Conservation (phyloP, 768 basidiomycete species). For the Pleurotus tuber-regium region DNA sequence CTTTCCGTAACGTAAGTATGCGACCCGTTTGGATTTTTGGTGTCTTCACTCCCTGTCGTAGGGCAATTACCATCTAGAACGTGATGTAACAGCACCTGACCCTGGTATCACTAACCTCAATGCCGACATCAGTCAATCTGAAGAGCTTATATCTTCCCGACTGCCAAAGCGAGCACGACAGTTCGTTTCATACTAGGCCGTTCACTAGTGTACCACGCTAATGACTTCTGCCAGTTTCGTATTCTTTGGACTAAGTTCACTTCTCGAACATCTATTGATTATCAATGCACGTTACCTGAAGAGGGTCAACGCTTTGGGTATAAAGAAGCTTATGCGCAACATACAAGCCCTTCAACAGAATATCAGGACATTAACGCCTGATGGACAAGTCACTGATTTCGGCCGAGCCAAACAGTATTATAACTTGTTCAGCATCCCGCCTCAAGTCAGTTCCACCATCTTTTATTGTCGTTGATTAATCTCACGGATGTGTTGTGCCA, state of each 20-base stretch:
- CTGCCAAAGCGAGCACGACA: constrained; percentile 62
- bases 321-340: constrained; percentile 86
- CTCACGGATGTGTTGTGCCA: neutral
- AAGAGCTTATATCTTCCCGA: constrained; percentile 63
- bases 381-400: constrained; percentile 63
- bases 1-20: constrained; percentile 66
- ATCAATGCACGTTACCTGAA: constrained; percentile 69
- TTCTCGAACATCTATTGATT: constrained; percentile 85
- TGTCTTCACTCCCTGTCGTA: constrained; percentile 24
- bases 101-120: constrained; percentile 86
- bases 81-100: constrained; percentile 90
- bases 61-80: constrained; percentile 83
- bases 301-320: constrained; percentile 68
- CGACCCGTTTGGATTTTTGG: neutral
- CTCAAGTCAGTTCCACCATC: constrained; percentile 52
- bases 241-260: constrained; percentile 79
- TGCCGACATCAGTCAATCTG: constrained; percentile 69
- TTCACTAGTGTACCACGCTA: constrained; percentile 8
- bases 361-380: constrained; percentile 71
- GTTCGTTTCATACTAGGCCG: constrained; percentile 43
- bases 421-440: constrained; percentile 68
- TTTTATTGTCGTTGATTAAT: constrained; percentile 2
- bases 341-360: constrained; percentile 91
- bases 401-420: constrained; percentile 80
- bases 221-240: constrained; percentile 58